Evolutionary conservation across 2,329 filamentous ascomycete species (phyloP).

Genomic region (Neoascochyta sp.): DNA sequence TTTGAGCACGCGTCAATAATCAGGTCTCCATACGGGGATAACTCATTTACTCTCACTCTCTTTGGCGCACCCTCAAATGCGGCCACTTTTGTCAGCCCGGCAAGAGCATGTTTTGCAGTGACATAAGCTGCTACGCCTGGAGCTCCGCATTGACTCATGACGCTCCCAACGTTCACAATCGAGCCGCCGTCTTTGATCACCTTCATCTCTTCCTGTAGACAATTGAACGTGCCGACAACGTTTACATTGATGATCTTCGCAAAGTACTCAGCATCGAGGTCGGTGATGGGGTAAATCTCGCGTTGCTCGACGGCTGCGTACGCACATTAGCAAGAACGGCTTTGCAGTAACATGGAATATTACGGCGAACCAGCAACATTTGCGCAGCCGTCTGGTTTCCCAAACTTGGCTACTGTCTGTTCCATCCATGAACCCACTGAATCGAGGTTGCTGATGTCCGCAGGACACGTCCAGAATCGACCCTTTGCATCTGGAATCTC

Average conservation of each 20-base stretch:
- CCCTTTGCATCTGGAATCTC: constrained; percentile 9
- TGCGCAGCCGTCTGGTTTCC: constrained; percentile 10
- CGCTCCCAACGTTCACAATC: constrained; percentile 11
- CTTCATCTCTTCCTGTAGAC: constrained; percentile 11
- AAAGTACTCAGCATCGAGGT: constrained; percentile 9
- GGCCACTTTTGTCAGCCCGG: constrained; percentile 45
- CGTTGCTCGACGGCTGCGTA: constrained; percentile 11
- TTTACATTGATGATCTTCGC: constrained; percentile 7
- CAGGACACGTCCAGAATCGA: constrained; percentile 6
- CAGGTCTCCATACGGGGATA: constrained; percentile 40
- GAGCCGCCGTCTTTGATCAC: constrained; percentile 13
- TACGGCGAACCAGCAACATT: constrained; percentile 10
- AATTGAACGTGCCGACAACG: constrained; percentile 9
- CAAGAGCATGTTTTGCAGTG: constrained; percentile 48
- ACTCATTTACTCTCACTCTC: constrained; percentile 49
- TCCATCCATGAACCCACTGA: constrained; percentile 9
- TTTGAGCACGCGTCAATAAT: neutral
- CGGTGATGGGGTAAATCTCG: constrained; percentile 11
- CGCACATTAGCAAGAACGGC: neutral
- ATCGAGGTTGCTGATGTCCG: constrained; percentile 7
- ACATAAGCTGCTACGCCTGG: constrained; percentile 35
- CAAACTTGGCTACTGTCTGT: constrained; percentile 8
- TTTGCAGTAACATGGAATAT: neutral
- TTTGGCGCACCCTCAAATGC: constrained; percentile 47
- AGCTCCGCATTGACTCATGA: constrained; percentile 9